Evolutionary conservation across 225 moss, liverwort and hornwort species (phyloP), one percentile per base, ranked within the genome.

Genomic region (Physcomitrellopsis africana): DNA sequence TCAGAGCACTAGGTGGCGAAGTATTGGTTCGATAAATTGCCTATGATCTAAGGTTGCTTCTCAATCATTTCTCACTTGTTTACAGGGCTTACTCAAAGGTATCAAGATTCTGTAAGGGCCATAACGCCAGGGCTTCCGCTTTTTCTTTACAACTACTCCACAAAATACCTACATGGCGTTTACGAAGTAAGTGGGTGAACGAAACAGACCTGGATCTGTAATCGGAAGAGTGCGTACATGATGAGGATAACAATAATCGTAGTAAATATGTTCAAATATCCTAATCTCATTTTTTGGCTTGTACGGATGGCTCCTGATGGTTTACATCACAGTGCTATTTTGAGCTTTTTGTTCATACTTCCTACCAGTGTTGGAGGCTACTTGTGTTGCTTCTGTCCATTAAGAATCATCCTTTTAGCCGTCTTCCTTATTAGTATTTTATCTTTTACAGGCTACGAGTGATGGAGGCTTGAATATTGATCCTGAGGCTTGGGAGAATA

Each of bases 391-490:
- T 20, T n/a, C 19, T 19, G 46, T 44, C 62, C 17, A 11, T 23
- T 13, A 14, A 46, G 48, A 66, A 49, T 42, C 26, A 23, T 20
- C 10, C 2, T 48, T 15, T 59, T 15, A 51, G 22, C 20, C 22
- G 43, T 17, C 13, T 26, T 56, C 10, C 42, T 76, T 37, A 60
- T 9, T 11, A 17, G 29, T 59, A 5, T 14, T 62, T 42, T 27
- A 37, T 37, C 32, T 37, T 13, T 55, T 45, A 5, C 81, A 99
- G 99, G 99, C 99, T 44, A 83, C 93, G 69, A 93, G 99, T 75
- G 93, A 93, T 82, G 99, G 99, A 71, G 99, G 87, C 55, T 73
- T 95, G 88, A 99, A 99, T 51, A 90, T 99, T 51, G 99, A 95
- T 63, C 99, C 99, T 22, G 99, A 95, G 69, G 99, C 99, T 52